Conservation (phyloP, 169 alveolate species). For the Plasmodium gonderi region DNA sequence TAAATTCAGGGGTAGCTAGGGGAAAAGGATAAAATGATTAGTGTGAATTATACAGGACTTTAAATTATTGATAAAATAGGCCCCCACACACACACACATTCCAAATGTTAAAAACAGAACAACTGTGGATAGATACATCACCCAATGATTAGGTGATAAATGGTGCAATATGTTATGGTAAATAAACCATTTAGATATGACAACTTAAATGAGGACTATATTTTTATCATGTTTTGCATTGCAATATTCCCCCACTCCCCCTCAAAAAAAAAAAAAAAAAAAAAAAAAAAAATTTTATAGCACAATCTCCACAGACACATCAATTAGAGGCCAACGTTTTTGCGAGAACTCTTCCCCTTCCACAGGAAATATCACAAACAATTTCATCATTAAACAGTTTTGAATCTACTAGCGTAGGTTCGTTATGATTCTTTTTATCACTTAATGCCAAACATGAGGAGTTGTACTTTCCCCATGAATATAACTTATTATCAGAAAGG, state of each 20-base stretch:
- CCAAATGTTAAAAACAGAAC: no score
- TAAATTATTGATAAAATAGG: no score
- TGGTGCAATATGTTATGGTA: no score
- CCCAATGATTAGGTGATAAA: no score
- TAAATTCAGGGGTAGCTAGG: neutral
- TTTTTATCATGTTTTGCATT: no score
- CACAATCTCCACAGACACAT: neutral
- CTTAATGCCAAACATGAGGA: constrained; percentile 66
- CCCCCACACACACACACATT: no score
- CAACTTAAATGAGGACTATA: no score
- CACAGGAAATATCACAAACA: constrained; percentile 63
- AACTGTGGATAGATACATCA: no score
- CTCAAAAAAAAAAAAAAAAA: no score
- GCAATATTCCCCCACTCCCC: no score
- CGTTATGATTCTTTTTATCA: constrained; percentile 64
- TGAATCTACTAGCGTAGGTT: constrained; percentile 54
- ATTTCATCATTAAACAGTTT: constrained; percentile 38
- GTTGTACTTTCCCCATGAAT: constrained; percentile 83
- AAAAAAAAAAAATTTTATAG: no score
- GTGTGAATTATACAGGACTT: neutral
- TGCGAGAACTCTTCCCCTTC: constrained; percentile 59
- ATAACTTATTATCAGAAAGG: constrained; percentile 79
- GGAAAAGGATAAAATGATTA: neutral
- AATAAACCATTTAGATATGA: no score
- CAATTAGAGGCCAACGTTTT: constrained; percentile 31